A percentile compares a stretch with the other conserved stretches of the same genome.
phyloP scores from a whole-genome alignment of 495 filamentous ascomycete species.

The Massariosphaeria phaeospora region DNA sequence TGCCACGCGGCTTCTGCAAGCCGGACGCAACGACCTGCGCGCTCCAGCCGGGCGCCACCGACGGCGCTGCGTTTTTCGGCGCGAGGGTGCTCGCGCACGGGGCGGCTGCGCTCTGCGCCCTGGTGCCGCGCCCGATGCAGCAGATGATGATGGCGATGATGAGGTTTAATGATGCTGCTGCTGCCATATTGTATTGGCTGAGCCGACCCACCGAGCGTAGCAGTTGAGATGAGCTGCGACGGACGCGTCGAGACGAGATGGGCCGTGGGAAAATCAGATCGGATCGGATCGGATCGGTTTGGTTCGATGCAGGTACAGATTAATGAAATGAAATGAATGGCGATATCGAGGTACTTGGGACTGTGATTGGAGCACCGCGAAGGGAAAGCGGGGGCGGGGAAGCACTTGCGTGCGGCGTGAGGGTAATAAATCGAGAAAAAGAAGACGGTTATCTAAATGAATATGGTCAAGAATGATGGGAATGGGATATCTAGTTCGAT shows the following conservation, averaged over 20 bases:
- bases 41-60: conserved; percentile 53
- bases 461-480: too few relatives aligned
- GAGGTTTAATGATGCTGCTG: too few relatives aligned
- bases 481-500: too few relatives aligned
- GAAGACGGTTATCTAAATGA: too few relatives aligned
- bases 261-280: background rate
- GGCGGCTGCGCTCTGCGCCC: conserved; percentile 19
- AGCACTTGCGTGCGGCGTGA: too few relatives aligned
- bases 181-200: too few relatives aligned
- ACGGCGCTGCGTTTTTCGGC: conserved; percentile 41
- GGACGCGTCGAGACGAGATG: conserved; percentile 13
- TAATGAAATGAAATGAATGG: background rate
- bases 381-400: too few relatives aligned
- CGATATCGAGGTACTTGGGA: background rate
- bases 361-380: background rate
- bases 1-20: conserved; percentile 51
- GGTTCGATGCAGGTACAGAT: conserved; percentile 8
- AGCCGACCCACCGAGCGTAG: too few relatives aligned
- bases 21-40: conserved; percentile 52
- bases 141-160: too few relatives aligned
- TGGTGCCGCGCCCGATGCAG: conserved; percentile 2
- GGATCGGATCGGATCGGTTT: background rate
- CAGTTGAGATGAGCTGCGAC: too few relatives aligned
- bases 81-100: conserved; percentile 35
- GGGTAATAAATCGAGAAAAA: too few relatives aligned